Conservation (phyloP, 2,329 filamentous ascomycete species). For the Diaporthe vaccinii region DNA sequence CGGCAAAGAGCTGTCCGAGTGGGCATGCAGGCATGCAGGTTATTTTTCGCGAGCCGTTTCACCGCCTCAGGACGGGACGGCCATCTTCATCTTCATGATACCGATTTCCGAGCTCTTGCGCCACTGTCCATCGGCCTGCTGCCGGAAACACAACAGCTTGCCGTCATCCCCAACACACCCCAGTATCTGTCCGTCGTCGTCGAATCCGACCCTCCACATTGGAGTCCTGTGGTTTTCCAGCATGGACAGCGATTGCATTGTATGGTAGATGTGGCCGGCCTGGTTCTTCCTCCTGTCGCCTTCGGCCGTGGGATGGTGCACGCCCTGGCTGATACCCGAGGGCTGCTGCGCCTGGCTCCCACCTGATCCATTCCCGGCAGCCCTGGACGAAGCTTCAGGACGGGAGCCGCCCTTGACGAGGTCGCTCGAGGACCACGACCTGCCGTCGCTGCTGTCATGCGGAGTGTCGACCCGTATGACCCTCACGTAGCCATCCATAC, state of each 20-base stretch:
- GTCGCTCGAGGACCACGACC: slow-evolving; percentile 63
- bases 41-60: not conserved
- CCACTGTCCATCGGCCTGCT: slow-evolving; percentile 70
- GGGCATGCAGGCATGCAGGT: not conserved
- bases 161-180: slow-evolving; percentile 85
- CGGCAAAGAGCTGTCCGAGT: slow-evolving; percentile 30
- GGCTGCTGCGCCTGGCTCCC: slow-evolving; percentile 51
- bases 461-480: slow-evolving; percentile 86
- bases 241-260: slow-evolving; percentile 73
- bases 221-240: slow-evolving; percentile 77
- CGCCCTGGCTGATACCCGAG: slow-evolving; percentile 66
- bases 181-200: slow-evolving; percentile 78
- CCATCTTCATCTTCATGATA: slow-evolving; percentile 69
- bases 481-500: slow-evolving; percentile 89
- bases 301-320: slow-evolving; percentile 63
- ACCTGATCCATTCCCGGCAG: slow-evolving; percentile 21
- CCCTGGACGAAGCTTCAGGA: slow-evolving; percentile 33
- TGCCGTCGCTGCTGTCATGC: slow-evolving; percentile 59
- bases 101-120: slow-evolving; percentile 71
- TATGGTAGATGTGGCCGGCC: slow-evolving; percentile 76
- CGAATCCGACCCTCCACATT: slow-evolving; percentile 82
- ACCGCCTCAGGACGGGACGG: slow-evolving; percentile 53
- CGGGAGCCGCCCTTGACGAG: slow-evolving; percentile 54
- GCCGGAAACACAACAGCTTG: slow-evolving; percentile 72
- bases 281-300: slow-evolving; percentile 67